Base-by-base conservation (phyloP, 1,139 yeast genomes). In the Petasospora fabianii region DNA sequence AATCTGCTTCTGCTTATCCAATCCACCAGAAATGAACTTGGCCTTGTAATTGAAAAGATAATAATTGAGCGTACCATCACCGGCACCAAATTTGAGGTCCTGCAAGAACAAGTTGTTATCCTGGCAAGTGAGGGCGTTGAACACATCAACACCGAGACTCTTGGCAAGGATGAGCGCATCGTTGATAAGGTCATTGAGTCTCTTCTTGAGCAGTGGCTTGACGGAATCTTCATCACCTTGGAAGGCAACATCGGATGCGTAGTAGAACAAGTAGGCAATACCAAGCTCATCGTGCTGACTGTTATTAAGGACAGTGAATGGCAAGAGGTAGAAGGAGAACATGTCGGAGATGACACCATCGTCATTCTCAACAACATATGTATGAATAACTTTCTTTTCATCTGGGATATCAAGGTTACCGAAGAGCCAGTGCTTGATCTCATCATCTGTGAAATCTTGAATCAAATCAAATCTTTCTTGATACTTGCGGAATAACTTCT, bases 51-150 rank as follows among this genome's bases (percentile, higher is more conserved):
- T 92, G 73, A 92, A 94, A 54, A 94, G 67, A 59, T 92, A 92
- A 61, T 84, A 94, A 64, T 92, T 85, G 57, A 92, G 73, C 59
- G 76, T 76, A 1, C 98, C 99, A 60, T 92, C 97, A 32, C 99
- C 99, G 35, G 80, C 77, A 18, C 96, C 97, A 61, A 94, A 92
- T 60, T 87, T 86, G 63, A 86, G 72, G 36, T 84, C 80, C 28
- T 85, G 83, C 51, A 92, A 68, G 64, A 92, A 87, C 44, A 80
- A 66, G 9, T 88, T 75, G 59, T 92, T 94, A 59, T 92, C 98
- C 64, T 90, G 95, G 11, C 88, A 73, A 0, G 97, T 80, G 46
- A 92, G 71, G 13, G 97, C 96, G 60, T 92, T 92, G 73, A 90
- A 87, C 3, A 94, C 97, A 60, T 92, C 98, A 54, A 85, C 87